Base-by-base conservation (phyloP, 202 grass and related monocot species). In the Schoenoplectus triqueter region DNA sequence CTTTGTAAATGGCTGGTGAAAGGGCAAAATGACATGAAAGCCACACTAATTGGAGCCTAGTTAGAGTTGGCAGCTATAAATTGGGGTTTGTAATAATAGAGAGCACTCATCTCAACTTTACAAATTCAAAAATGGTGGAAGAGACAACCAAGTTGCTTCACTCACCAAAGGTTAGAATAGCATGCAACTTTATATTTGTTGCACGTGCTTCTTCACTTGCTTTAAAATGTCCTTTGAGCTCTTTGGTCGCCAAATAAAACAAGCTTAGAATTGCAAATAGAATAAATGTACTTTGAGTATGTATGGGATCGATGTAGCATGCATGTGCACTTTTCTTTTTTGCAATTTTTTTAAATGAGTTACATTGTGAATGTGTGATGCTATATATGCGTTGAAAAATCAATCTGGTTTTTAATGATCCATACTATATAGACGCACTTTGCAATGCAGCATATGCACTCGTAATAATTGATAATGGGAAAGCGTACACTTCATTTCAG, bases 1-100 rank as follows among this genome's bases (percentile, higher is more conserved):
- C 59, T 39, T 70, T 70, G 63, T 68, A 83, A 66, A 69, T 83
- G 81, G 81, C 44, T 83, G 81, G 81, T 83, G 81, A 68, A 83
- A 68, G 21, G 81, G 64, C 81, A 83, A 70, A 48, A 83, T 70
- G 13, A 42, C 66, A 69, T 83, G 81, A 83, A 83, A 83, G 81
- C 20, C 64, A 70, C 81, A 51, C 42, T 83, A 83, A 69, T n/a
- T 17, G 31, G 39, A 70, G 59, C 50, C 64, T 47, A 31, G 31
- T 31, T 31, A 31, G 31, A 67, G 65, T 67, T 15, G 65, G 65
- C 65, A 67, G 65, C 78, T 81, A 81, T 81, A 81, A 83, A 83
- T 83, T 39, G 64, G 46, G 64, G 49, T 41, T 31, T 83, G 64
- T 55, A 83, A 17, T 50, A 66, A 45, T 48, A 50, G 57, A 48